Evolutionary conservation across 345 rosid genomes (phyloP).

Genomic region (Syzygium jambos): DNA sequence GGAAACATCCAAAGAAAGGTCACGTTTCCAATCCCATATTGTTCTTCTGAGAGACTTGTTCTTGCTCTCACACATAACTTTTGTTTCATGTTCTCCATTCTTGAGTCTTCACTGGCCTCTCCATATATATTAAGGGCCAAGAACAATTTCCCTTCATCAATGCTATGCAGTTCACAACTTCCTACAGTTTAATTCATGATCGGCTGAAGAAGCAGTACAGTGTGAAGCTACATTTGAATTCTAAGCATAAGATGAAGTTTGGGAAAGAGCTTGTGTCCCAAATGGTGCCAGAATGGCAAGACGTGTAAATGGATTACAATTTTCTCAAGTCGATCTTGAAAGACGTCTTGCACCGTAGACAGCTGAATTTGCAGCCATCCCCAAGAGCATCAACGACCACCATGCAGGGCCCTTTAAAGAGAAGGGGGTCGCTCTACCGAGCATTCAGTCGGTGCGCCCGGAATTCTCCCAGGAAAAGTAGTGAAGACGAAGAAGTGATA

Average conservation of each 20-base stretch:
- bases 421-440: conserved; percentile 19
- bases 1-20: background rate
- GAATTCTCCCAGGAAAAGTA: conserved; percentile 9
- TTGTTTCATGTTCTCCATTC: background rate
- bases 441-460: conserved; percentile 18
- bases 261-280: conserved; percentile 49
- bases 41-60: background rate
- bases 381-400: conserved; percentile 6
- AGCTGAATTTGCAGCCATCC: background rate
- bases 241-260: conserved; percentile 32
- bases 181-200: background rate
- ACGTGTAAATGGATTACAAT: conserved; percentile 51
- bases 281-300: conserved; percentile 71
- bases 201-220: background rate
- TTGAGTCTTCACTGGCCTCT: background rate
- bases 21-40: background rate
- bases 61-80: background rate
- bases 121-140: background rate
- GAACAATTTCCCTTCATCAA: background rate
- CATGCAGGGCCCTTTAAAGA: conserved; percentile 9
- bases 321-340: conserved; percentile 34
- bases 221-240: background rate
- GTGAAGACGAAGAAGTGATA: conserved; percentile 46
- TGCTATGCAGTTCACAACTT: background rate
- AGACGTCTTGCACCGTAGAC: conserved; percentile 19